Evolutionary conservation across 108 stramenopile species (phyloP).

Genomic region (Mayamaea pseudoterrestris): DNA sequence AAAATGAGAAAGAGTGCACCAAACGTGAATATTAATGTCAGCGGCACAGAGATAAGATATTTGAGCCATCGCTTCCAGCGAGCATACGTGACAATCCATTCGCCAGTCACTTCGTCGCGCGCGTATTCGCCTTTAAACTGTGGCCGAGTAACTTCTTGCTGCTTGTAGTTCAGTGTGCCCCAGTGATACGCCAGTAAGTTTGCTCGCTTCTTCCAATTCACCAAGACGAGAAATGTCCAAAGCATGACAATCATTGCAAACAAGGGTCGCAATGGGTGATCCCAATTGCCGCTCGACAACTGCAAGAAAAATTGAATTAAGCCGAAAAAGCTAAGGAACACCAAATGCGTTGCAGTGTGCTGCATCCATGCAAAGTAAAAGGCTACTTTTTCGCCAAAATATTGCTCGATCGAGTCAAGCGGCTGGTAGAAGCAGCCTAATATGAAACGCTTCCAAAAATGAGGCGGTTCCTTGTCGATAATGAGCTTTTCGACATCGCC

Average conservation of each 20-base stretch:
- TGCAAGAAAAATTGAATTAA: constrained; percentile 61
- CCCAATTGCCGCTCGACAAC: constrained; percentile 41
- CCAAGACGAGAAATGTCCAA: constrained; percentile 88
- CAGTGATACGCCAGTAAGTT: constrained; percentile 75
- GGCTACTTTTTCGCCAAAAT: constrained; percentile 94
- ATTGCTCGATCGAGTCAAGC: constrained; percentile 87
- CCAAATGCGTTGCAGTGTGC: constrained; percentile 76
- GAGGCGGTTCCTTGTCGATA: constrained; percentile 20
- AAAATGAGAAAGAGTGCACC: constrained; percentile 67
- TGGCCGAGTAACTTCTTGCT: constrained; percentile 83
- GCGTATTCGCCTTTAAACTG: constrained; percentile 80
- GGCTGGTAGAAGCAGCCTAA: constrained; percentile 79
- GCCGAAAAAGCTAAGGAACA: constrained; percentile 58
- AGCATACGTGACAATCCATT: constrained; percentile 74
- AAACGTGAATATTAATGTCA: constrained; percentile 64
- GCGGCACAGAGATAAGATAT: constrained; percentile 67
- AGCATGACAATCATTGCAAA: constrained; percentile 73
- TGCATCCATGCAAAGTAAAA: constrained; percentile 98
- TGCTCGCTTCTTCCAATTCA: constrained; percentile 81
- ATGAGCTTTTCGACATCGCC: not conserved
- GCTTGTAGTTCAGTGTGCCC: constrained; percentile 89
- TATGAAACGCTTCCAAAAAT: constrained; percentile 54
- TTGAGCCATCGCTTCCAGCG: constrained; percentile 75
- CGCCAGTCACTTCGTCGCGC: constrained; percentile 56
- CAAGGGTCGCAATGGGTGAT: constrained; percentile 63